Base-by-base conservation (phyloP, 2,329 filamentous ascomycete genomes). In the Meredithiella fracta region DNA sequence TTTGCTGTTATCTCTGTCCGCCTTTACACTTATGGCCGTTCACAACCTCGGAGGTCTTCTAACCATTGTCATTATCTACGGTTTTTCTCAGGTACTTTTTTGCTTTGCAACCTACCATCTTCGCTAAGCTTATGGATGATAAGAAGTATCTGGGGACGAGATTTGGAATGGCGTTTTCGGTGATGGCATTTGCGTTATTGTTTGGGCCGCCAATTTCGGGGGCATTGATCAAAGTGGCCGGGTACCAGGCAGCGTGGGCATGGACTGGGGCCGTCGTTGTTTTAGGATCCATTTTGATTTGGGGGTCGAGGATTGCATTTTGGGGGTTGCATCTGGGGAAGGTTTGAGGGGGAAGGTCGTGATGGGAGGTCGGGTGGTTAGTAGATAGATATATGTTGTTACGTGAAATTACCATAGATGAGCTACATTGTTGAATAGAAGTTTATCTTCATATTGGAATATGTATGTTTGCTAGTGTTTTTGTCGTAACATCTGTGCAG, bases 81-180 rank as follows among this genome's bases (percentile, higher is more conserved):
- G 73, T 71, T 76, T 59, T 70, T 72, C 54, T 69, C 71, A 1
- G 72, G 71, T 3, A 69, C 67, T 3, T 65, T 74, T 68, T 75
- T 51, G 67, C 68, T 2, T 63, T 76, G 17, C 68, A 70, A 1
- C 67, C 70, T 2, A 67, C 71, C 0, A 69, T 71, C 1, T 63
- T 75, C 7, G 67, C 69, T 1, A 66, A 64, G 37, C 64, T 75
- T 31, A 71, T 70, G 1, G 62, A 65, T 1, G 70, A 74, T 51
- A 61, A 70, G 49, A 64, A 63, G 50, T 62, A 64, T 3, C 56
- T 72, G 3, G 73, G 73, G 3, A 72, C 71, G 2, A 62, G 73
- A 17, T 63, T 74, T n/a, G 72, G 73, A 2, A 72, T 73, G 65
- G 65, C 67, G 5, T 64, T 64, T 7, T 63, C 67, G 11, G 57